Conservation (phyloP, 352 stramenopile genomes). For the Phytopythium chamaehyphon region DNA sequence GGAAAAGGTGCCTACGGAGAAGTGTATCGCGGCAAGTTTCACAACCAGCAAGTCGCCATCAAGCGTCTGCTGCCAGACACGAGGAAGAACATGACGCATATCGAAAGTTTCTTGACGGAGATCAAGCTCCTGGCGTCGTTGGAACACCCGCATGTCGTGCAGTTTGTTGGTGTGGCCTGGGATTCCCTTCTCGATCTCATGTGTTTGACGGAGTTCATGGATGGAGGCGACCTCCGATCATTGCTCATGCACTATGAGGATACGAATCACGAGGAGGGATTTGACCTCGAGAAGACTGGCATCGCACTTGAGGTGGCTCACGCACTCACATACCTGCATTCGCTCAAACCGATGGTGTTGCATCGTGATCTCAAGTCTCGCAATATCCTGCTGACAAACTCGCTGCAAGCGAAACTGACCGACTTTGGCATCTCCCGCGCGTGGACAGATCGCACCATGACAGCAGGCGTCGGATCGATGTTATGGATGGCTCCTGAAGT, state of each 20-base stretch:
- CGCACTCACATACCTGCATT: slow-evolving; percentile 33
- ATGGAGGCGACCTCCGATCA: slow-evolving; percentile 34
- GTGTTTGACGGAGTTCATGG: slow-evolving; percentile 48
- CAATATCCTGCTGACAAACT: slow-evolving; percentile 51
- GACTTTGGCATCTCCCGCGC: slow-evolving; percentile 41
- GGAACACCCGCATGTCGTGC: slow-evolving; percentile 18
- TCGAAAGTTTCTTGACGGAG: neutral
- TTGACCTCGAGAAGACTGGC: slow-evolving; percentile 24
- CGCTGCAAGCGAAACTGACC: slow-evolving; percentile 38
- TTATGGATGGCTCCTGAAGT: slow-evolving; percentile 34
- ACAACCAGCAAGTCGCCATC: slow-evolving; percentile 27
- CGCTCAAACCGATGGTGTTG: slow-evolving; percentile 19
- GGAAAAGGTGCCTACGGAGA: slow-evolving; percentile 27
- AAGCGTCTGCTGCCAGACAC: slow-evolving; percentile 38
- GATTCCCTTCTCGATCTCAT: slow-evolving; percentile 42
- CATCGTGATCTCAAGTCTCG: slow-evolving; percentile 66
- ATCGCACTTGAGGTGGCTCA: slow-evolving; percentile 30
- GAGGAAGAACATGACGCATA: slow-evolving; percentile 29
- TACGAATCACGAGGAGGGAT: slow-evolving; percentile 12
- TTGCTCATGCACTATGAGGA: slow-evolving; percentile 24
- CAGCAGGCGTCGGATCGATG: slow-evolving; percentile 13
- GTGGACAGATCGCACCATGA: slow-evolving; percentile 24
- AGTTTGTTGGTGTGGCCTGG: slow-evolving; percentile 53
- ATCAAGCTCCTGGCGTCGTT: too few species aligned
- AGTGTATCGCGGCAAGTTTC: slow-evolving; percentile 30